These are phyloP conservation scores for Melampsora abietis-canadensis DNA, from an alignment of 1,284 basidiomycete genomes.

Conservation along the genomic window DNA sequence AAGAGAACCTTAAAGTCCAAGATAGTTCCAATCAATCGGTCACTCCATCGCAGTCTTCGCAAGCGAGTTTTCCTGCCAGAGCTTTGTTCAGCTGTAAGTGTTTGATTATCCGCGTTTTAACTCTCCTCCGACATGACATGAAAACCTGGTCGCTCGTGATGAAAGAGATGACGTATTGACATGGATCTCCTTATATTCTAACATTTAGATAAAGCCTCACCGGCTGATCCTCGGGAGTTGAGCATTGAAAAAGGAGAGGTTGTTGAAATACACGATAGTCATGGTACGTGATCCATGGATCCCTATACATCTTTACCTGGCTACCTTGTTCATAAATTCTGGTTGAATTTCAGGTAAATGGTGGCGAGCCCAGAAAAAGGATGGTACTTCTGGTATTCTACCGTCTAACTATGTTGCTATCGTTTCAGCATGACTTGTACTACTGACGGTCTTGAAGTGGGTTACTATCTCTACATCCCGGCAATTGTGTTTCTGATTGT, in stretches of 20 bases:
- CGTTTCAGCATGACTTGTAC: too few species aligned
- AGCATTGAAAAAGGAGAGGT: constrained; percentile 90
- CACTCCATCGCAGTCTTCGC: constrained; percentile 25
- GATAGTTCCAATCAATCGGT: not conserved
- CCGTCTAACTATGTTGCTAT: constrained; percentile 55
- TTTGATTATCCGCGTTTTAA: constrained; percentile 41
- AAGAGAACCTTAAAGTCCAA: too few species aligned
- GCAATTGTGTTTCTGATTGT: too few species aligned
- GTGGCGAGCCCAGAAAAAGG: constrained; percentile 87
- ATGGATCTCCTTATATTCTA: constrained; percentile 45
- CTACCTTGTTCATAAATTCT: not conserved
- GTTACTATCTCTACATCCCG: too few species aligned
- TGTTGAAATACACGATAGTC: constrained; percentile 88
- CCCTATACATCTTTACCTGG: not conserved
- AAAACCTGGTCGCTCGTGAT: not conserved
- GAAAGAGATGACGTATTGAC: constrained; percentile 39
- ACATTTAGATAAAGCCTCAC: constrained; percentile 73
- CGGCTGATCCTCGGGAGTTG: constrained; percentile 94
- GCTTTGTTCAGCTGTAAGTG: constrained; percentile 80
- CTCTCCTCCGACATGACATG: not conserved
- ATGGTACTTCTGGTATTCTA: constrained; percentile 71
- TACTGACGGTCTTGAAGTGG: too few species aligned
- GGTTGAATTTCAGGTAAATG: constrained; percentile 65
- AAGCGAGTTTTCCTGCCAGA: constrained; percentile 66
- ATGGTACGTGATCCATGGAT: constrained; percentile 55